Base-by-base conservation (phyloP, 2,329 filamentous ascomycete species). In the Drechslerella dactyloides region DNA sequence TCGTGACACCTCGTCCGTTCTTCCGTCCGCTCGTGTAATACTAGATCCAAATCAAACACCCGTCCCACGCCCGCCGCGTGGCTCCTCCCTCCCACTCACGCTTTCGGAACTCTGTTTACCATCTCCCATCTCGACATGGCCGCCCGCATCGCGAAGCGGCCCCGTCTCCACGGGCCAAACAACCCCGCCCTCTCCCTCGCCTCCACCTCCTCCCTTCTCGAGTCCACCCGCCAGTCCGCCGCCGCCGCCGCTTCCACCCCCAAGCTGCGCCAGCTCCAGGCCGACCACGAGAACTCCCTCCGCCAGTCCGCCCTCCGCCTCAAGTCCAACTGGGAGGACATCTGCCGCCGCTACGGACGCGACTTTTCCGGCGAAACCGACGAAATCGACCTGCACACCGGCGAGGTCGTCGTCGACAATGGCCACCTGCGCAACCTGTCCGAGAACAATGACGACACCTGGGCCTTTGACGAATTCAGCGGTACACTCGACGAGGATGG, bases 321-420 rank as follows among this genome's bases (percentile, higher is more conserved):
- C 44, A 93, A 94, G 78, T 88, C 87, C n/a, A 87, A 87, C 3
- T 94, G 96, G 78, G 92, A 96, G 78, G 83, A 86, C 63, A 96
- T 97, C 62, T 96, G 96, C 78, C 86, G 89, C 72, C 97, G 96
- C 79, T 97, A 96, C 78, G 87, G 85, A 59, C 87, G 84, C 74
- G 90, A 97, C 78, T 96, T 96, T 77, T 87, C 87, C 1, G 89
- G 88, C 2, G 84, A 93, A 56, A 92, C 89, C 60, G 93, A 97
- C 79, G 92, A 96, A 80, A 92, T 97, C 76, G 91, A 97, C 79
- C 82, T 96, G 64, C 82, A 83, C 55, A 93, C 90, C 0, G 92
- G 91, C 60, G 83, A 90, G 68, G 87, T 97, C 52, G 84, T 96
- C n/a, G 87, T 97, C 63, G 85, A 97, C 79, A 94, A 96, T 82